Conservation (phyloP, 768 basidiomycete genomes). For the Amanita muscaria region DNA sequence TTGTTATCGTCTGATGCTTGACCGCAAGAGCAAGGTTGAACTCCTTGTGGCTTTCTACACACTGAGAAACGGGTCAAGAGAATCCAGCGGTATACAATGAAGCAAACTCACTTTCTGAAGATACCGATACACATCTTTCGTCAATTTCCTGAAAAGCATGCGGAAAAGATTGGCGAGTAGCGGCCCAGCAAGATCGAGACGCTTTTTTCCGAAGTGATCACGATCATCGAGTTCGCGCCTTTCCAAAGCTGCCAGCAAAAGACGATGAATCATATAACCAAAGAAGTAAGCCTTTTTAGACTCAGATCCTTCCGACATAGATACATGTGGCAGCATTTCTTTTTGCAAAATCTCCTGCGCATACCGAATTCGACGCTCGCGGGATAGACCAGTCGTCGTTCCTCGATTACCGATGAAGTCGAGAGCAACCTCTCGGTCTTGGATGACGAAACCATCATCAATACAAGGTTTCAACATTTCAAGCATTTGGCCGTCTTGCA, state of each 20-base stretch:
- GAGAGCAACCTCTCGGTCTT: conserved; percentile 92
- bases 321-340: conserved; percentile 96
- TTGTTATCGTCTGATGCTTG: conserved; percentile 95
- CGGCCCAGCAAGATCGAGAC: conserved; percentile 92
- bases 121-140: conserved; percentile 94
- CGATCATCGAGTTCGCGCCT: conserved; percentile 95
- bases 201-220: conserved; percentile 99
- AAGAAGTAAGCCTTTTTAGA: conserved; percentile 99
- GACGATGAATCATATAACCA: conserved; percentile 98
- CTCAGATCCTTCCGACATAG: conserved; percentile 91
- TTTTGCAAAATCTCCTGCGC: conserved; percentile 98
- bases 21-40: conserved; percentile 89
- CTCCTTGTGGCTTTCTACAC: conserved; percentile 92
- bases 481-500: conserved; percentile 91
- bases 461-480: conserved; percentile 99
- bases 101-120: conserved; percentile 73
- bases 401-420: conserved; percentile 99
- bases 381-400: conserved; percentile 84
- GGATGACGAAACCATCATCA: conserved; percentile 96
- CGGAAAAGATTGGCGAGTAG: conserved; percentile 94
- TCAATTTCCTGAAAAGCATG: conserved; percentile 94
- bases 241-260: conserved; percentile 88
- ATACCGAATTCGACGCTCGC: conserved; percentile 89
- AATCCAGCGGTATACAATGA: background rate
- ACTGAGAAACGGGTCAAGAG: conserved; percentile 40